phyloP scores from a whole-genome alignment of 345 rosid species.

The Erysimum cheiranthoides region DNA sequence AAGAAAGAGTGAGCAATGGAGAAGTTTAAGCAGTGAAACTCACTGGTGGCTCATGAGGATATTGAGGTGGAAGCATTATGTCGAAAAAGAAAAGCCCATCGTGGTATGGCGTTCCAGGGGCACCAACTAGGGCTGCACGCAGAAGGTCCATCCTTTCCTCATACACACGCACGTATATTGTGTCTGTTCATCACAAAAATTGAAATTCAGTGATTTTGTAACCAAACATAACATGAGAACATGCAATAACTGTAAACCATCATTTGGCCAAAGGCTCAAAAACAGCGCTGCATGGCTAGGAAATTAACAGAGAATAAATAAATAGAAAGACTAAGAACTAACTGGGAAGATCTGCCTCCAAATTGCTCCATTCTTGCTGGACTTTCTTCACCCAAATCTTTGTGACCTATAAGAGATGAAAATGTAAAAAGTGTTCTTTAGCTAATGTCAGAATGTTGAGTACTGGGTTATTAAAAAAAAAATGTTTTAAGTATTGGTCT shows the following conservation, averaged over 20 bases:
- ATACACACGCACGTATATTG: slow-evolving; percentile 75
- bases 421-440: slow-evolving; percentile 13
- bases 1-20: slow-evolving; percentile 11
- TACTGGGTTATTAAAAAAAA: not conserved
- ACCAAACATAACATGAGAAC: slow-evolving; percentile 1
- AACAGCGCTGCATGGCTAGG: not conserved
- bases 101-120: slow-evolving; percentile 89
- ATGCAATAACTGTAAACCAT: slow-evolving; percentile 3
- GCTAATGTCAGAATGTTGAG: slow-evolving; percentile 18
- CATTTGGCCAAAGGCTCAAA: not conserved
- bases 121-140: slow-evolving; percentile 83
- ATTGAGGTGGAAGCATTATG: slow-evolving; percentile 79
- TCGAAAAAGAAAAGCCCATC: slow-evolving; percentile 96
- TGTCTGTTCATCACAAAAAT: slow-evolving; percentile 55
- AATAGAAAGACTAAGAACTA: slow-evolving; percentile 37
- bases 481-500: slow-evolving; percentile 1
- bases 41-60: slow-evolving; percentile 92
- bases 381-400: slow-evolving; percentile 85
- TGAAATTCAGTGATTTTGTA: slow-evolving; percentile 7
- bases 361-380: slow-evolving; percentile 87
- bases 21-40: slow-evolving; percentile 43
- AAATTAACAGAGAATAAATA: slow-evolving; percentile 1
- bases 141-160: slow-evolving; percentile 92
- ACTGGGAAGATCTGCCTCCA: slow-evolving; percentile 85
- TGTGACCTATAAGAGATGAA: slow-evolving; percentile 56